Percentiles rank a stretch among this genome's conserved stretches.
Conservation (phyloP, 306 rosid species). For the Fragaria ananassa region DNA sequence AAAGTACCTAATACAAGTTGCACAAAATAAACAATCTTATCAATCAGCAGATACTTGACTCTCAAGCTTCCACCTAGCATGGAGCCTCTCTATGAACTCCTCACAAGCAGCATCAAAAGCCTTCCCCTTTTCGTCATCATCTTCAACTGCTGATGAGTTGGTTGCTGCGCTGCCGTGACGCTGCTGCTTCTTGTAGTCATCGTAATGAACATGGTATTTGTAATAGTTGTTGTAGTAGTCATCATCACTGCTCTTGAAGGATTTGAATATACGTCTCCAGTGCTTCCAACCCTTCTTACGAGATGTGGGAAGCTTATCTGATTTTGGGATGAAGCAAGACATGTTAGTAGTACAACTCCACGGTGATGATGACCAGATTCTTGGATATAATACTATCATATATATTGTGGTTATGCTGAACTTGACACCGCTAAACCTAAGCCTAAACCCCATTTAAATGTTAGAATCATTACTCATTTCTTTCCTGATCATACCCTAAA, state of each 20-base stretch:
- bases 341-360: not conserved
- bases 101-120: not conserved
- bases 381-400: not conserved
- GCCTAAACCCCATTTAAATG: not conserved
- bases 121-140: not conserved
- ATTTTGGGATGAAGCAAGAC: slow-evolving; percentile 1
- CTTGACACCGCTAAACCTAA: not conserved
- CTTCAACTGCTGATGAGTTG: not conserved
- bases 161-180: not conserved
- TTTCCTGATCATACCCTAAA: not conserved
- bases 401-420: not conserved
- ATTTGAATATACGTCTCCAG: slow-evolving; percentile 1
- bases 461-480: not conserved
- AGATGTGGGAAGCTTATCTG: slow-evolving; percentile 2
- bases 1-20: not conserved
- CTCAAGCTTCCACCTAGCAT: not conserved
- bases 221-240: not conserved
- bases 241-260: slow-evolving; percentile 5
- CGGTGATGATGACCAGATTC: not conserved
- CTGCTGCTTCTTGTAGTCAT: slow-evolving; percentile 8
- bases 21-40: not conserved
- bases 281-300: slow-evolving; percentile 1
- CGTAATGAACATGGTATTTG: not conserved
- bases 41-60: not conserved
- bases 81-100: not conserved